Evolutionary conservation across 2,329 filamentous ascomycete species (phyloP), one percentile per base, ranked within the genome.

Genomic region (Ramichloridium luteum): DNA sequence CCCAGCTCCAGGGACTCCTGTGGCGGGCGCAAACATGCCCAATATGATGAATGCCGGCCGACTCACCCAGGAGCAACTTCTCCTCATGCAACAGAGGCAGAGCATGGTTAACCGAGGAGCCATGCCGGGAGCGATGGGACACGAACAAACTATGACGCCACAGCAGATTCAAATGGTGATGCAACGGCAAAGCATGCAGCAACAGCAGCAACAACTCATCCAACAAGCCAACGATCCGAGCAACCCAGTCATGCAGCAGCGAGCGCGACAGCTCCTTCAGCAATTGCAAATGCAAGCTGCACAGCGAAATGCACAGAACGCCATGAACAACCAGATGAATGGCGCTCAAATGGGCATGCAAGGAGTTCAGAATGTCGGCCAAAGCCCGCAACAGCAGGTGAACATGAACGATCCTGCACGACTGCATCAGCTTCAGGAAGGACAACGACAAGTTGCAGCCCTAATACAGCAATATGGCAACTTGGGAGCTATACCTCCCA

Each of bases 91-190:
- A 23, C 54, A 51, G 1, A 41, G 45, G 28, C 41, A 51, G 40
- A 50, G 53, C 26, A 49, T 54, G 20, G 37, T 15, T 39, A 32
- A 13, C 25, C 30, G 28, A 4, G 33, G 31, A 9, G 33, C 22
- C 37, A 44, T 43, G 35, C 28, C 27, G 8, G 42, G 39, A n/a
- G 35, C 37, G 15, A 40, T 35, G 18, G 38, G 35, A 9, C 41
- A 38, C 13, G 35, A 41, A 12, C 31, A 30, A n/a, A 31, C 22
- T 18, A 46, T 50, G 45, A 51, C 46, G 16, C 50, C 49, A 3
- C 41, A 48, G 34, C 48, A 51, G 17, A 46, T 56, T 16, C 53
- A 56, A 31, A 44, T 54, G 13, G 51, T 56, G 25, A 49, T 53
- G 29, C 52, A 57, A 31, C 49, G 51, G 11, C 45, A 55, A 16